These are phyloP conservation scores for Venturia effusa DNA, from an alignment of 2,329 filamentous ascomycete species.

Conservation along the genomic window DNA sequence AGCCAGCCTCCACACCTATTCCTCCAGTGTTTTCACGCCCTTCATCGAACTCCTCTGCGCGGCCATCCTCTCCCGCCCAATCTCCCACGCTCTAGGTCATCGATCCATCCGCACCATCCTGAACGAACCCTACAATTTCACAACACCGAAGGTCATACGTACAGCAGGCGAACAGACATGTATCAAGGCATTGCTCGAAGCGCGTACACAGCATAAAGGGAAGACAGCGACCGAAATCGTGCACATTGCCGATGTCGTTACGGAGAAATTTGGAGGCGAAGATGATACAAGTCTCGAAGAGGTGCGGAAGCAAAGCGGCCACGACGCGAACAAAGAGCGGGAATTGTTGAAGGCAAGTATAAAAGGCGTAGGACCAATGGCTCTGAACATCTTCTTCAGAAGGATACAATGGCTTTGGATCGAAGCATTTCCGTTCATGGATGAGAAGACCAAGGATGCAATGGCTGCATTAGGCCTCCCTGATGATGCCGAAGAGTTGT, in stretches of 20 bases:
- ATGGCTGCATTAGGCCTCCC: too few species aligned
- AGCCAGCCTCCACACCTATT: constrained; percentile 19
- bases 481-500: too few species aligned
- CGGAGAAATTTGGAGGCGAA: constrained; percentile 21
- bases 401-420: too few species aligned
- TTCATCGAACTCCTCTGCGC: constrained; percentile 35
- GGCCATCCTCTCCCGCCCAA: constrained; percentile 33
- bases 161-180: constrained; percentile 28
- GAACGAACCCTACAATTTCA: constrained; percentile 32
- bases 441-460: too few species aligned
- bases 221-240: constrained; percentile 34
- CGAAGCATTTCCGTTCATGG: too few species aligned
- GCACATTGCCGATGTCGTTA: constrained; percentile 21
- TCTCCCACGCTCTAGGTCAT: constrained; percentile 33
- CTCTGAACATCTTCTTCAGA: too few species aligned
- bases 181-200: constrained; percentile 30
- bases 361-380: too few species aligned
- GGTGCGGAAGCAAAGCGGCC: constrained; percentile 22
- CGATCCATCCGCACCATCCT: constrained; percentile 33
- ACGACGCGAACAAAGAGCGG: constrained; percentile 19
- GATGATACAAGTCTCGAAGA: constrained; percentile 22
- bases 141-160: constrained; percentile 22
- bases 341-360: constrained; percentile 23
- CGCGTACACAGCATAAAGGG: constrained; percentile 34
- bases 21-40: constrained; percentile 19